Evolutionary conservation across 2,329 filamentous ascomycete genomes (phyloP), one percentile per base, ranked within the genome.

Genomic region (Salinomyces thailandicus): DNA sequence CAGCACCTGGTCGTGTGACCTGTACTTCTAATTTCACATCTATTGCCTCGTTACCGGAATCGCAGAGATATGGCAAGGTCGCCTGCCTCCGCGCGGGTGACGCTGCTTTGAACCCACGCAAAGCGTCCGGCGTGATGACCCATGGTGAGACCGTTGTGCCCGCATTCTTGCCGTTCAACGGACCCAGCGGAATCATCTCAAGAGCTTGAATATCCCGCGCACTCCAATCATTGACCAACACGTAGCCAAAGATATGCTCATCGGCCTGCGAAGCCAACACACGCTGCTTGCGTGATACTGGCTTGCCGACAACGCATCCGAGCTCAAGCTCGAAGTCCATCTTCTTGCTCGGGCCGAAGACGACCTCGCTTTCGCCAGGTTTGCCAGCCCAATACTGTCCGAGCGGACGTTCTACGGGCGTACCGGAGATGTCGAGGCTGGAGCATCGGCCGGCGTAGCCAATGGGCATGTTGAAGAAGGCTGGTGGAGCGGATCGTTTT

Each of bases 221-320:
- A 35, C 65, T 71, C 75, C 75, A 79, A 43, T 79, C 73, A 44
- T 79, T 79, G 8, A 78, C 47, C 9, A 79, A 54, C 0, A 75
- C 68, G 14, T 75, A 59, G 0, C 75, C 75, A 50, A 79, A 78
- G 8, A 79, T 71, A 42, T 77, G 71, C 1, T 71, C 62, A n/a
- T 58, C 55, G 0, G 64, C 63, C 11, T 66, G 49, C 12, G 51
- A 44, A 3, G 65, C 60, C 14, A 57, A 39, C 4, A 68, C 40
- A 0, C 50, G 45, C 1, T 57, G 36, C 1, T 63, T 63, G 1
- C 57, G 48, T 2, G 53, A 42, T 0, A 66, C 39, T 0, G 65
- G 62, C 9, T 53, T 52, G 4, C 63, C 63, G 5, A 70, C 49
- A 7, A 69, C 55, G 4, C 57, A 57, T 1, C 62, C 66, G 27